Percentiles rank a stretch among this genome's conserved stretches.
These are phyloP conservation scores for Colletotrichum chlorophyti DNA, from an alignment of 2,329 filamentous ascomycete species.

Conservation along the genomic window DNA sequence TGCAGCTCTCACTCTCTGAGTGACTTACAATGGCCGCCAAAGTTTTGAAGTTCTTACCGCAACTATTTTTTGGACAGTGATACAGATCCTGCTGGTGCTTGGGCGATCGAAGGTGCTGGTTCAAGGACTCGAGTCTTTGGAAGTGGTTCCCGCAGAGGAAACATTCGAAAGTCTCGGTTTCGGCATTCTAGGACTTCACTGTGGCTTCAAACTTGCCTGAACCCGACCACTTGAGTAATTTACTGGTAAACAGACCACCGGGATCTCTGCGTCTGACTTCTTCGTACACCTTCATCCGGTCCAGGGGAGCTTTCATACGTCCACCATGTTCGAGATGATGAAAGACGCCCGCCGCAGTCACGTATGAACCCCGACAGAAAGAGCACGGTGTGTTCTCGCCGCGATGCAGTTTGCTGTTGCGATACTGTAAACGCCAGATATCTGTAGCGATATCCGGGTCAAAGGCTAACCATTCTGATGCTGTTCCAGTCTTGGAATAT, in stretches of 20 bases:
- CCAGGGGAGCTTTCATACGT: constrained; percentile 54
- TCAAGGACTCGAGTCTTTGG: neutral
- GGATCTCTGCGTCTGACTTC: constrained; percentile 54
- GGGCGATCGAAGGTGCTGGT: neutral
- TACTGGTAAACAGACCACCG: constrained; percentile 55
- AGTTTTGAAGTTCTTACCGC: constrained; percentile 44
- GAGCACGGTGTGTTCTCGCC: constrained; percentile 55
- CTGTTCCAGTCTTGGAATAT: neutral
- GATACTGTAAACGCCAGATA: constrained; percentile 50
- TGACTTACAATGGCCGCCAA: constrained; percentile 49
- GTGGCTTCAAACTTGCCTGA: constrained; percentile 46
- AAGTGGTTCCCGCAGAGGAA: constrained; percentile 16
- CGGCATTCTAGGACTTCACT: constrained; percentile 50
- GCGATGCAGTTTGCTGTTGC: constrained; percentile 57
- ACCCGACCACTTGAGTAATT: constrained; percentile 52
- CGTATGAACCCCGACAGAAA: constrained; percentile 55
- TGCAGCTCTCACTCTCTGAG: constrained; percentile 51
- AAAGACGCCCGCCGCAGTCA: constrained; percentile 58
- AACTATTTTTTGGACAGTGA: constrained; percentile 45
- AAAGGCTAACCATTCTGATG: neutral
- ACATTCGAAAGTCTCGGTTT: constrained; percentile 32
- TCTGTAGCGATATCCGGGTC: neutral
- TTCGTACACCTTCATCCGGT: constrained; percentile 55
- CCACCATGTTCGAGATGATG: constrained; percentile 62
- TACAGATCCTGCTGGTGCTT: constrained; percentile 45